phyloP scores from a whole-genome alignment of 805 yeast species.

The Brettanomyces sp. region DNA sequence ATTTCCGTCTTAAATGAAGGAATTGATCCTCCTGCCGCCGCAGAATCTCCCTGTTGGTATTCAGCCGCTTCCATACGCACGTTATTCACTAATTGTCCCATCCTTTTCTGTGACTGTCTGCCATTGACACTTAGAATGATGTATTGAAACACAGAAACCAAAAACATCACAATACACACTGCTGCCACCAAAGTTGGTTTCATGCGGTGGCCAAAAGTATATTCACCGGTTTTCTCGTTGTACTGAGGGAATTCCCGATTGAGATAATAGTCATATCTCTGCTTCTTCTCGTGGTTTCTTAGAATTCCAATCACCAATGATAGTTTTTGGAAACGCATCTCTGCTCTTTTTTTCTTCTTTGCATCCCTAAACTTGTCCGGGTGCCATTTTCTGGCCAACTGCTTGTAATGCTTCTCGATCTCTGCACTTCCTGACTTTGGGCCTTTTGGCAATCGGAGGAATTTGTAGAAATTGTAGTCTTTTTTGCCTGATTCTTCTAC shows the following conservation, averaged over 20 bases:
- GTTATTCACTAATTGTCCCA: constrained; percentile 8
- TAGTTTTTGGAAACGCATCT: constrained; percentile 67
- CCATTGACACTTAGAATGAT: constrained; percentile 7
- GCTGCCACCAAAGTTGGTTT: constrained; percentile 6
- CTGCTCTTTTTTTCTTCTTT: constrained; percentile 41
- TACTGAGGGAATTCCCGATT: constrained; percentile 80
- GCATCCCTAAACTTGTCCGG: constrained; percentile 65
- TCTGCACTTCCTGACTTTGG: constrained; percentile 39
- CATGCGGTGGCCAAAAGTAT: constrained; percentile 8
- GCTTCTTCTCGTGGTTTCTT: constrained; percentile 44
- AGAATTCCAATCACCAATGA: constrained; percentile 70
- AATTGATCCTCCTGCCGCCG: constrained; percentile 6
- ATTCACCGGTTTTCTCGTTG: constrained; percentile 21
- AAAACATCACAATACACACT: constrained; percentile 1
- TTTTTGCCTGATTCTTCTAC: constrained; percentile 42
- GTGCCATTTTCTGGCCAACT: constrained; percentile 62
- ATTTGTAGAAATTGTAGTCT: constrained; percentile 56
- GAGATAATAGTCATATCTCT: constrained; percentile 78
- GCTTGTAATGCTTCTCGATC: constrained; percentile 59
- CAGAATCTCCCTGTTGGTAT: background rate
- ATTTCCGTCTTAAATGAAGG: constrained; percentile 9
- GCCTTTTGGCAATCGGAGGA: constrained; percentile 42
- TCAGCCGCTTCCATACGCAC: constrained; percentile 8
- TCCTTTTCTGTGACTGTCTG: constrained; percentile 8
- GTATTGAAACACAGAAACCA: constrained; percentile 6